A percentile compares a stretch with the other conserved stretches of the same genome.
Evolutionary conservation across 2,329 filamentous ascomycete genomes (phyloP).

Genomic region (Malbranchea cinnamomea): DNA sequence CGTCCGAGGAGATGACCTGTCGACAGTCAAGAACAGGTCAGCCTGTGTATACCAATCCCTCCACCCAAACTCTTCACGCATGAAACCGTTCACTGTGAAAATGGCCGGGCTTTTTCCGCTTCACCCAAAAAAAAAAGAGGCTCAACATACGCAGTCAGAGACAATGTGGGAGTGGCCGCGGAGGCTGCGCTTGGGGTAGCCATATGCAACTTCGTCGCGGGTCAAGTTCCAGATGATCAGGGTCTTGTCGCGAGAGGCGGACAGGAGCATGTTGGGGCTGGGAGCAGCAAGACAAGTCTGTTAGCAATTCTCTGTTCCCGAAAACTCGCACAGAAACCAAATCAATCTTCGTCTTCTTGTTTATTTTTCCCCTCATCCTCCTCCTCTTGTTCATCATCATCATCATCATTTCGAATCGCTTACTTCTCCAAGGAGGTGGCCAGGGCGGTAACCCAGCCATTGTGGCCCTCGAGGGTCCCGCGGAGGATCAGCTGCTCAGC

Average conservation of each 20-base stretch:
- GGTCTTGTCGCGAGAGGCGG: slow-evolving; percentile 92
- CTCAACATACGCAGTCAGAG: slow-evolving; percentile 82
- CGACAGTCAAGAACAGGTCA: slow-evolving; percentile 18
- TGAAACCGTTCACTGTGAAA: neutral
- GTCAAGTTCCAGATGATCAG: slow-evolving; percentile 99
- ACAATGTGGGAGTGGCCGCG: slow-evolving; percentile 99
- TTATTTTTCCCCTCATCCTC: slow-evolving; percentile 8
- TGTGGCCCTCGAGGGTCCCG: slow-evolving; percentile 97
- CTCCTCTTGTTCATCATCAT: no score
- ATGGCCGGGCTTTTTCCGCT: slow-evolving; percentile 6
- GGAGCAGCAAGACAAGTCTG: slow-evolving; percentile 13
- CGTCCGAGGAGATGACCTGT: slow-evolving; percentile 97
- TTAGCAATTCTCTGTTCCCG: slow-evolving; percentile 19
- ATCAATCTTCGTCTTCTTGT: slow-evolving; percentile 2
- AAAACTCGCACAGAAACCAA: neutral
- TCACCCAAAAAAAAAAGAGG: slow-evolving; percentile 7
- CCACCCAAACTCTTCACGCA: slow-evolving; percentile 1
- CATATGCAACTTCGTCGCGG: slow-evolving; percentile 94
- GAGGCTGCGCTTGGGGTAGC: slow-evolving; percentile 97
- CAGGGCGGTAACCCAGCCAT: slow-evolving; percentile 97
- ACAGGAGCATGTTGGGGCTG: slow-evolving; percentile 99
- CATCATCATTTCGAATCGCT: slow-evolving; percentile 22
- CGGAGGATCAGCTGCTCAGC: slow-evolving; percentile 91
- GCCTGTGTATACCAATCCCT: slow-evolving; percentile 7
- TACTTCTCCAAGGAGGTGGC: slow-evolving; percentile 99